Evolutionary conservation across 225 moss, liverwort and hornwort genomes (phyloP).

Genomic region (Climacium dendroides): DNA sequence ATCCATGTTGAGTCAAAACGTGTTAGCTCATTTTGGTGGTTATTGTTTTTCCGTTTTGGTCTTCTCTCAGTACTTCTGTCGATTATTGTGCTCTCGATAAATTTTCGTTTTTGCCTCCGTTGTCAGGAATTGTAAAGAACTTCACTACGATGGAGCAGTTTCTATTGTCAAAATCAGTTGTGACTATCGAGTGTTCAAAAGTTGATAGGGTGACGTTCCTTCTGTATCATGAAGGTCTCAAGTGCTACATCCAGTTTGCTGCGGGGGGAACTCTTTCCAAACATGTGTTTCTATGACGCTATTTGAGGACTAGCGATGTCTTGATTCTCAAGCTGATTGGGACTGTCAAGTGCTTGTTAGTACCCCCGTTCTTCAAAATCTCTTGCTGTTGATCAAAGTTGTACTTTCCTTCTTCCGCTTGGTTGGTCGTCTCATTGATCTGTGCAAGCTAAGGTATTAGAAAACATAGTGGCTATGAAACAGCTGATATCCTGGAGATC

Average conservation of each 20-base stretch:
- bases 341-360: background rate
- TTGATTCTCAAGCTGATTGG: background rate
- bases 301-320: background rate
- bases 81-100: background rate
- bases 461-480: background rate
- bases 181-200: background rate
- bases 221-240: background rate
- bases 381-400: background rate
- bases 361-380: background rate
- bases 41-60: background rate
- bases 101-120: background rate
- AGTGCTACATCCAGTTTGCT: background rate
- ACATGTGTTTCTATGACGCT: background rate
- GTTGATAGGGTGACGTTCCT: background rate
- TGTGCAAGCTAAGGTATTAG: background rate
- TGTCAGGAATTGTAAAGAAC: background rate
- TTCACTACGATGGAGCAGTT: background rate
- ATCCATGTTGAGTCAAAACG: background rate
- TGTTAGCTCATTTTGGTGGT: background rate
- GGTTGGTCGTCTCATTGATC: too few relatives aligned
- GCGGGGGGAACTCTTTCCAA: background rate
- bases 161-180: background rate
- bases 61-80: background rate
- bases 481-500: background rate
- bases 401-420: background rate